Evolutionary conservation across 2,329 filamentous ascomycete genomes (phyloP), one percentile per base, ranked within the genome.

Genomic region (Pseudocercospora pini-densiflorae): DNA sequence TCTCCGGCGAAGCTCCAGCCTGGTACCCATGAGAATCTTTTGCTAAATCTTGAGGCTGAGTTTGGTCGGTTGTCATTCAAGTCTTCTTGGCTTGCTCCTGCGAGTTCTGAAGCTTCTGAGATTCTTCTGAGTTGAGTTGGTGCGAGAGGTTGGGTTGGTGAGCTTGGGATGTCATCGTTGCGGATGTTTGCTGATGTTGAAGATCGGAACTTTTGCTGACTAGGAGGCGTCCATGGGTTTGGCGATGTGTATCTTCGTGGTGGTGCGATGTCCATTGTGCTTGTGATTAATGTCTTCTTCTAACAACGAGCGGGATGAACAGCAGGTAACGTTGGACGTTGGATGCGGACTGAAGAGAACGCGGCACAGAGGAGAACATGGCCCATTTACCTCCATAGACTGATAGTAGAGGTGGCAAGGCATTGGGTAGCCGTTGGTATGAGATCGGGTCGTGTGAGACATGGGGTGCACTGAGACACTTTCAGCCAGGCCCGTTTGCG

Each of bases 11-110:
- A 66, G 4, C 19, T 23, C 64, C 64, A 66, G 45, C 60, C 60
- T 40, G 64, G 60, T 6, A 66, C 57, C 64, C 64, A 66, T 33
- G 64, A 66, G 45, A 66, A 49, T 29, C 64, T 60, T 66, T 60
- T 62, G 43, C 59, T 55, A 43, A 45, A 55, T 53, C 51, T 24
- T 29, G 51, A 24, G 19, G 19, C 21, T 33, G 54, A 24, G 43
- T 43, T 51, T 21, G 33, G 53, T 40, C 10, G 54, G 51, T 16
- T 43, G 9, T 21, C 29, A 51, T n/a, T 45, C 24, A 23, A 31
- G 49, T 21, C 21, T 36, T 63, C 29, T 43, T 33, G 29, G 14
- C 14, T 24, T 53, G 14, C 10, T 24, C 14, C 14, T 16, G 51
- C 16, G 3, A 23, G 14, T 54, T 54, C 51, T n/a, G 36, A 40